Evolutionary conservation across 305 asterid genomes (phyloP).

Genomic region (Coffea humblotiana): DNA sequence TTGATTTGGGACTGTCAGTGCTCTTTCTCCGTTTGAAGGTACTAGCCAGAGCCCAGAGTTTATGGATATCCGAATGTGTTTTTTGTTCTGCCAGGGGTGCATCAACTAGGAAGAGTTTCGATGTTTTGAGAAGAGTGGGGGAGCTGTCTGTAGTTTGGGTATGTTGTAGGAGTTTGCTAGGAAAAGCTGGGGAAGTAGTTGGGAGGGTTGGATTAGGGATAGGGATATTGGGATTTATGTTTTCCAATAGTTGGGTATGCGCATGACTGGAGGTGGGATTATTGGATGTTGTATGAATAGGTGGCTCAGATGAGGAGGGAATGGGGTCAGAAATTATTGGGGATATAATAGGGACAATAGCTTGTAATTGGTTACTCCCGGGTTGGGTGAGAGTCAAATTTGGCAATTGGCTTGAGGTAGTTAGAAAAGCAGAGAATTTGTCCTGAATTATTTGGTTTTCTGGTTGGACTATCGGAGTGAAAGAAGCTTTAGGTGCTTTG

Average conservation of each 20-base stretch:
- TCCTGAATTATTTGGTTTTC: too few relatives aligned
- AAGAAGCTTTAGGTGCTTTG: too few relatives aligned
- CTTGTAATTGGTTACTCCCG: too few relatives aligned
- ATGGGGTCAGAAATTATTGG: too few relatives aligned
- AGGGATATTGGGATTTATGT: background rate
- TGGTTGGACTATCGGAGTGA: too few relatives aligned
- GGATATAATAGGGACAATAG: too few relatives aligned
- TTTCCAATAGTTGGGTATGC: background rate
- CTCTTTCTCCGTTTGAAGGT: background rate
- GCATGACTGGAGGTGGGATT: background rate
- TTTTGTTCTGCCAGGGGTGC: background rate
- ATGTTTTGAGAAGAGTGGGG: background rate
- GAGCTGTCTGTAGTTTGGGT: background rate
- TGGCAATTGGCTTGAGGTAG: too few relatives aligned
- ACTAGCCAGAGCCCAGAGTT: background rate
- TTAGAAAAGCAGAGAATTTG: too few relatives aligned
- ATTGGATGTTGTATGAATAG: background rate
- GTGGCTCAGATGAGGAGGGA: background rate
- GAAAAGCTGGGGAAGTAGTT: background rate
- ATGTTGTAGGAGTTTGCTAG: background rate
- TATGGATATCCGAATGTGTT: background rate
- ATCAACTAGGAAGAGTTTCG: background rate
- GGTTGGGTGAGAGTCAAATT: too few relatives aligned
- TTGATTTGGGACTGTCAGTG: background rate
- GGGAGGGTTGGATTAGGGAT: background rate